Percentiles rank a stretch among this genome's conserved stretches.
Evolutionary conservation across 352 stramenopile species (phyloP).

Genomic region (Stramenopiles sp.): DNA sequence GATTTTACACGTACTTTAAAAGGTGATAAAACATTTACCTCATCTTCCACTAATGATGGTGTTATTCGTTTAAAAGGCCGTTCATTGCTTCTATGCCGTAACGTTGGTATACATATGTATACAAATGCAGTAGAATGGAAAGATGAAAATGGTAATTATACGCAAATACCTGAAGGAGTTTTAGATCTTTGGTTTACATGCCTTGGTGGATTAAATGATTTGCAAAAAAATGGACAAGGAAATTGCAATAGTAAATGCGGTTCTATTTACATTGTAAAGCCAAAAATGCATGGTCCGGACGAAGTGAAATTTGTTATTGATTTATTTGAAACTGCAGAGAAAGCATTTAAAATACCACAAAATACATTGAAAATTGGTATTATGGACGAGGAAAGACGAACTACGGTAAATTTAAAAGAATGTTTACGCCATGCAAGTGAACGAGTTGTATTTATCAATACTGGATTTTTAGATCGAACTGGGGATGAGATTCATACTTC

Average conservation of each 20-base stretch:
- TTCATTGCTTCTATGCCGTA: slow-evolving; percentile 19
- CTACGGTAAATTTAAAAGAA: slow-evolving; percentile 23
- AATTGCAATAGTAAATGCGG: slow-evolving; percentile 15
- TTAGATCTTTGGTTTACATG: slow-evolving; percentile 17
- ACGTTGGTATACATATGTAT: slow-evolving; percentile 22
- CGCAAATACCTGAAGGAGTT: slow-evolving; percentile 18
- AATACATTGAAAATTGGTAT: slow-evolving; percentile 26
- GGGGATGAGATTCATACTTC: slow-evolving; percentile 26
- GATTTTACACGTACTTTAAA: slow-evolving; percentile 13
- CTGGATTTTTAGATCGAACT: slow-evolving; percentile 25
- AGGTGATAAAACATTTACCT: slow-evolving; percentile 16
- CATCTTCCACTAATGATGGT: not conserved
- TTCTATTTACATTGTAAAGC: slow-evolving; percentile 25
- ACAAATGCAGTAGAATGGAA: slow-evolving; percentile 16
- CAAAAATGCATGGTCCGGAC: slow-evolving; percentile 26
- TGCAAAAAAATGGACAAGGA: not conserved
- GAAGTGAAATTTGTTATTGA: slow-evolving; percentile 20
- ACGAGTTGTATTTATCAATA: slow-evolving; percentile 25
- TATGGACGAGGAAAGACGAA: slow-evolving; percentile 26
- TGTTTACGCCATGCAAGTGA: slow-evolving; percentile 18
- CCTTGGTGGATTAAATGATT: slow-evolving; percentile 16
- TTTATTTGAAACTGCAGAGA: slow-evolving; percentile 20
- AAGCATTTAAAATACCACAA: slow-evolving; percentile 16
- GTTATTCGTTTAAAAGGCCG: slow-evolving; percentile 16
- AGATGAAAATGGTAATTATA: slow-evolving; percentile 6